Evolutionary conservation across 1,139 yeast genomes (phyloP), one percentile per base, ranked within the genome.

Genomic region (Kurtzmaniella quercitrusa): DNA sequence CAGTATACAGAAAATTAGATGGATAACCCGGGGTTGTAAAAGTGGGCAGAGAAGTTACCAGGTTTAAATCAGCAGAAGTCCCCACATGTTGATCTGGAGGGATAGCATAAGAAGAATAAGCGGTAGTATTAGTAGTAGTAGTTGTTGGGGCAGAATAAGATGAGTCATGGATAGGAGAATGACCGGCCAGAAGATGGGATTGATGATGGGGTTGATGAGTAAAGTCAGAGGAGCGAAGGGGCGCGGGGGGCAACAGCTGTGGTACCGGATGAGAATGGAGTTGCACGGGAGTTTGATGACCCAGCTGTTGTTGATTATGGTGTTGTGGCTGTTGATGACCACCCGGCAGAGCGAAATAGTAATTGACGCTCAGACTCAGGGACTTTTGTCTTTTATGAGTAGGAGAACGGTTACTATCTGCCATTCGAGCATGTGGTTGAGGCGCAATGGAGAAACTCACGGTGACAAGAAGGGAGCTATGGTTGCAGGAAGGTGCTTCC

Each of bases 381-480:
- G 72, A 66, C 52, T 69, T 69, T 58, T 68, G 75, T 48, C 75
- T 72, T 53, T 70, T 70, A 53, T 70, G 75, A 34, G 68, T 36
- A 36, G 38, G 38, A 36, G 38, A 21, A 36, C 25, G 38, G n/a
- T 36, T 36, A 19, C 52, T 54, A 59, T 56, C 46, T 54, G 40
- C 40, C 42, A 40, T 36, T 21, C 31, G 39, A 27, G 39, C 42
- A 33, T 23, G 25, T 14, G 33, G 34, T 40, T 34, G 44, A 40
- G 41, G 29, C 37, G 39, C 37, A 36, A 44, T 16, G 43, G 46
- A 43, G 46, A 19, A 36, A 36, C 38, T 36, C 38, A 44, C 41
- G 43, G 46, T 31, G 50, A 41, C 46, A 12, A 21, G 38, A 12
- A 21, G 38, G 16, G 25, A n/a, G 36, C 14, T 14, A 36, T 18